phyloP scores from a whole-genome alignment of 768 basidiomycete genomes.

The Cystobasidium tubakii region DNA sequence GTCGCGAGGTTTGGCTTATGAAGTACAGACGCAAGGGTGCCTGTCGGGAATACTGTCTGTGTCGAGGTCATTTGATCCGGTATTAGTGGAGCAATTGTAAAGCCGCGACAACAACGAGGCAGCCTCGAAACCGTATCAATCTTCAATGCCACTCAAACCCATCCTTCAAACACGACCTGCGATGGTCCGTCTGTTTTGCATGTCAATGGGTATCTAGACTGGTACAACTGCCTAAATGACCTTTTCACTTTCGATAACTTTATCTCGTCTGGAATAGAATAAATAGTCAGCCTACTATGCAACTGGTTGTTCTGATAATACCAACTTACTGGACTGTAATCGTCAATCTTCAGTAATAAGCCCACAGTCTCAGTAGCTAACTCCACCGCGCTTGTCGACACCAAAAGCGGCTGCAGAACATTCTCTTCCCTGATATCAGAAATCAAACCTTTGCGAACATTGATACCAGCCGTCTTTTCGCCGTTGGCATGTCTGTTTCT shows the following conservation, averaged over 20 bases:
- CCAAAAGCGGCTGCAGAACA: conserved; percentile 85
- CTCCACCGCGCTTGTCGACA: conserved; percentile 91
- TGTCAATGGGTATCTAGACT: background rate
- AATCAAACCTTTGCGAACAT: conserved; percentile 93
- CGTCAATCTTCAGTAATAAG: conserved; percentile 73
- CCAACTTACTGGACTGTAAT: conserved; percentile 23
- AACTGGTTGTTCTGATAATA: background rate
- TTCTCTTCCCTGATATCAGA: conserved; percentile 97
- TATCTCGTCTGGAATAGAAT: background rate
- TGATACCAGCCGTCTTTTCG: conserved; percentile 89
- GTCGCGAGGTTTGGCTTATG: too few relatives aligned
- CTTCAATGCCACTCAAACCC: too few relatives aligned
- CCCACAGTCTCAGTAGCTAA: conserved; percentile 97
- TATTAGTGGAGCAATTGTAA: too few relatives aligned
- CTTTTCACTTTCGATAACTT: background rate
- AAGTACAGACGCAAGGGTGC: too few relatives aligned
- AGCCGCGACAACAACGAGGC: too few relatives aligned
- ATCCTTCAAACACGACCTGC: too few relatives aligned
- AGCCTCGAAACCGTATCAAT: too few relatives aligned
- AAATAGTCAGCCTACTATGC: background rate
- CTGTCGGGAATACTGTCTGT: too few relatives aligned
- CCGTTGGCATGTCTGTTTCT: conserved; percentile 94
- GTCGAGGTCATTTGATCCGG: too few relatives aligned
- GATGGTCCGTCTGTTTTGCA: too few relatives aligned
- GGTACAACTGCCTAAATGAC: background rate